Base-by-base conservation (phyloP, 2,329 filamentous ascomycete species). In the Clonostachys chloroleuca region DNA sequence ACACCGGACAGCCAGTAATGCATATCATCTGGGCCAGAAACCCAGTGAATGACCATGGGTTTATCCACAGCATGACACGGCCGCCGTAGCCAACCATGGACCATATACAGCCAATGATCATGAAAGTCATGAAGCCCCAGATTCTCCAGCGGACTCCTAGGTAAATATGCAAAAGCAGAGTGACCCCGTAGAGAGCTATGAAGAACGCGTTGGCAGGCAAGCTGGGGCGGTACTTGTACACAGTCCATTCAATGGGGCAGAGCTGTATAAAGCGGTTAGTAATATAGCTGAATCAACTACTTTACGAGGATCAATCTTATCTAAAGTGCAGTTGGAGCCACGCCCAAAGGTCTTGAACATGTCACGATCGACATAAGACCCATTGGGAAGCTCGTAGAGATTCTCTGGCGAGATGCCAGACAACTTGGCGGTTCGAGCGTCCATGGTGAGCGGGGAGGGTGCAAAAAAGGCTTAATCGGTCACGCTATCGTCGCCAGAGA, bases 21-120 rank as follows among this genome's bases (percentile, higher is more conserved):
- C 66, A 33, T 52, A 73, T 74, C 68, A 85, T 84, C 57, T 87
- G 80, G n/a, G 84, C 74, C 54, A 86, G 69, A 56, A 87, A 87
- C 0, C 73, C 78, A 9, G 56, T 57, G 55, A 83, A 75, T 40
- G 59, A 64, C 55, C 81, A 86, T 0, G 81, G 78, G 49, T 84
- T 78, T 34, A 73, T 51, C 51, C 78, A 67, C 41, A 83, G 66
- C 47, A 80, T 58, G 30, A 85, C 63, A 4, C 83, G 40, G 40
- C 45, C 45, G 16, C 36, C 24, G 40, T 47, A 43, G 39, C 45
- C 45, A 24, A 34, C 40, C 16, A 47, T 42, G 6, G 42, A 40
- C 17, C 34, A 35, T 18, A 47, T 42, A 5, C 33, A 43, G 7
- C 39, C 45, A 14, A 70, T 52, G 2, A 76, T 55, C 66, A 84